Percentiles rank a stretch among this genome's conserved stretches.
These are phyloP conservation scores for Mycosphaerella sp. DNA, from an alignment of 2,329 filamentous ascomycete genomes.

Conservation along the genomic window DNA sequence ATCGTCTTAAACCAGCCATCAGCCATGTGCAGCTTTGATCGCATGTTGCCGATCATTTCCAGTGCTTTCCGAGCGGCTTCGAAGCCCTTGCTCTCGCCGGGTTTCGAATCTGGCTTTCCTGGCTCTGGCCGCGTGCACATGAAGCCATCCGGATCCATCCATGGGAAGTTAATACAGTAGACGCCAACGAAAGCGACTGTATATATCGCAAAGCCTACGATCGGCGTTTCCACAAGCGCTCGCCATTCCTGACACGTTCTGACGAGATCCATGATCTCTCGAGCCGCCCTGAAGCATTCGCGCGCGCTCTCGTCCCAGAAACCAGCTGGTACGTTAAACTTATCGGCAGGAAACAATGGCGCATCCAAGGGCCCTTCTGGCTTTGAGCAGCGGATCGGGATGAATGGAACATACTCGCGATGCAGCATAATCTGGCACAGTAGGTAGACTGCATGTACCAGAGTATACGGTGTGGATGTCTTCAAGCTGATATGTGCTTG, in stretches of 20 bases:
- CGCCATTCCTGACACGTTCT: conserved; percentile 55
- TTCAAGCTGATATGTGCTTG: conserved; percentile 60
- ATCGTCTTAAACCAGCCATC: conserved; percentile 52
- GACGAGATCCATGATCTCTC: conserved; percentile 59
- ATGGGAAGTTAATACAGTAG: conserved; percentile 61
- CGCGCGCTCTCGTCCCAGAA: conserved; percentile 61
- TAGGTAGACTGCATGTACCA: conserved; percentile 60
- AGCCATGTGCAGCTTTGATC: conserved; percentile 51
- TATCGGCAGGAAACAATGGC: conserved; percentile 48
- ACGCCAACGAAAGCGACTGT: conserved; percentile 59
- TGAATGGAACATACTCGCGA: conserved; percentile 62
- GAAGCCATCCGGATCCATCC: conserved; percentile 57
- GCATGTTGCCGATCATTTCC: conserved; percentile 49
- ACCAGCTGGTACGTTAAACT: conserved; percentile 43
- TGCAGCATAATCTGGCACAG: conserved; percentile 63
- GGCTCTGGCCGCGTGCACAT: conserved; percentile 38
- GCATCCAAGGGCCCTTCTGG: conserved; percentile 55
- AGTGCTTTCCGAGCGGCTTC: conserved; percentile 47
- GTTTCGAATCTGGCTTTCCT: conserved; percentile 11
- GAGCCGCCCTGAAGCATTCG: conserved; percentile 57
- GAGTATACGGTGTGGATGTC: conserved; percentile 58
- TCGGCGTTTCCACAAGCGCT: conserved; percentile 60
- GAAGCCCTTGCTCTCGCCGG: conserved; percentile 30
- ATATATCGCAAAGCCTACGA: conserved; percentile 62
- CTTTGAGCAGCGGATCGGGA: conserved; percentile 49